Evolutionary conservation across 441 rosid genomes (phyloP).

Genomic region (Geranium incanum): DNA sequence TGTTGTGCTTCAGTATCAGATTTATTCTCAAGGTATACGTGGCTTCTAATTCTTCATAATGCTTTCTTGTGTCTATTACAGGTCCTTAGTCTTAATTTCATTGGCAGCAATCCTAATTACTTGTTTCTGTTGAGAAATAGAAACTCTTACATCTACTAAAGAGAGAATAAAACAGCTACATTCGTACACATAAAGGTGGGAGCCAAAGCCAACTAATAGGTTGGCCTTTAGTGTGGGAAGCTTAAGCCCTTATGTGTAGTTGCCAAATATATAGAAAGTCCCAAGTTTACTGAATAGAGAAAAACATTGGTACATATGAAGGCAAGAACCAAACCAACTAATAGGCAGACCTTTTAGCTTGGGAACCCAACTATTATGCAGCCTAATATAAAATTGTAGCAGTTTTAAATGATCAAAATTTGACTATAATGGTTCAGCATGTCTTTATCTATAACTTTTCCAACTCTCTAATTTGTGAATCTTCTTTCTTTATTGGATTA

Average conservation of each 20-base stretch:
- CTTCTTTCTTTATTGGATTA: constrained; percentile 25
- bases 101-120: background rate
- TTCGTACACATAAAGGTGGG: background rate
- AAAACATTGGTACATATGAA: background rate
- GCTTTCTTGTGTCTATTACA: background rate
- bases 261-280: background rate
- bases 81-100: background rate
- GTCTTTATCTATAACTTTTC: background rate
- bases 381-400: background rate
- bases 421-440: background rate
- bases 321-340: background rate
- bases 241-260: too few species aligned
- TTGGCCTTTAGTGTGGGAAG: background rate
- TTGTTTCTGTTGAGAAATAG: background rate
- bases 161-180: background rate
- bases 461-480: background rate
- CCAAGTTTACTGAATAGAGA: background rate
- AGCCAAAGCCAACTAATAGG: background rate
- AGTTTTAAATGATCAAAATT: background rate
- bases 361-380: background rate
- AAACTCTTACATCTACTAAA: background rate
- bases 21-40: constrained; percentile 53
- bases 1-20: constrained; percentile 59
- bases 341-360: background rate
- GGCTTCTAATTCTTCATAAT: background rate